These are phyloP conservation scores for Zalaria obscura DNA, from an alignment of 2,329 filamentous ascomycete species.

Conservation along the genomic window DNA sequence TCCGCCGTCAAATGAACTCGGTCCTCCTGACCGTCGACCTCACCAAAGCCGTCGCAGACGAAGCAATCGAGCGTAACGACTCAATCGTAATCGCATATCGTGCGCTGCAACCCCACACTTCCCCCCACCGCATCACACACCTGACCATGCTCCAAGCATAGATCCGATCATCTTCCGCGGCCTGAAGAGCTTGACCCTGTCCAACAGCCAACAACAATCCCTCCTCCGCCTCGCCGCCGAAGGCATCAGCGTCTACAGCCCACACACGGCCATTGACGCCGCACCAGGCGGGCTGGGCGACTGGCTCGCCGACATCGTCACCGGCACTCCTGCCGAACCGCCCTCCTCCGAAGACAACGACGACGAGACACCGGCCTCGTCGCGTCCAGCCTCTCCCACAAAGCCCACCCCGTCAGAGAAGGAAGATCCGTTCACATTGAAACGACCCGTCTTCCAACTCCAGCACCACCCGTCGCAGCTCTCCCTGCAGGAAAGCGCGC, in stretches of 20 bases:
- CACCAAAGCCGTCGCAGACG: conserved; percentile 74
- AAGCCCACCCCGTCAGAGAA: conserved; percentile 3
- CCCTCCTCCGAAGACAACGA: conserved; percentile 8
- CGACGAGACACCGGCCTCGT: conserved; percentile 1
- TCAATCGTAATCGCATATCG: conserved; percentile 83
- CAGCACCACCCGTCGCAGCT: conserved; percentile 35
- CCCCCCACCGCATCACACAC: not conserved
- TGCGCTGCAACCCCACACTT: conserved; percentile 26
- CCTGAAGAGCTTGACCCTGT: conserved; percentile 74
- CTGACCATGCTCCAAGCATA: conserved; percentile 27
- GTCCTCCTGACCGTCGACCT: conserved; percentile 81
- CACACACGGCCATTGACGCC: conserved; percentile 88
- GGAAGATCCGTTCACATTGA: conserved; percentile 23
- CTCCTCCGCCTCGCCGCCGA: conserved; percentile 69
- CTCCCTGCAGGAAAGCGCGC: conserved; percentile 16
- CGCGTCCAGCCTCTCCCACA: not conserved
- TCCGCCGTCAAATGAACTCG: conserved; percentile 45
- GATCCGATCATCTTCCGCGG: conserved; percentile 94
- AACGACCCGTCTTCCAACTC: conserved; percentile 28
- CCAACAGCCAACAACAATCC: conserved; percentile 74
- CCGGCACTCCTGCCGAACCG: conserved; percentile 31
- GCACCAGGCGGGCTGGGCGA: conserved; percentile 75
- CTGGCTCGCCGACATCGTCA: conserved; percentile 82
- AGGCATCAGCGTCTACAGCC: conserved; percentile 89
- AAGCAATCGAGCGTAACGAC: conserved; percentile 65